Base-by-base conservation (phyloP, 164 flowering plant genomes). In the Vitis rupestris region DNA sequence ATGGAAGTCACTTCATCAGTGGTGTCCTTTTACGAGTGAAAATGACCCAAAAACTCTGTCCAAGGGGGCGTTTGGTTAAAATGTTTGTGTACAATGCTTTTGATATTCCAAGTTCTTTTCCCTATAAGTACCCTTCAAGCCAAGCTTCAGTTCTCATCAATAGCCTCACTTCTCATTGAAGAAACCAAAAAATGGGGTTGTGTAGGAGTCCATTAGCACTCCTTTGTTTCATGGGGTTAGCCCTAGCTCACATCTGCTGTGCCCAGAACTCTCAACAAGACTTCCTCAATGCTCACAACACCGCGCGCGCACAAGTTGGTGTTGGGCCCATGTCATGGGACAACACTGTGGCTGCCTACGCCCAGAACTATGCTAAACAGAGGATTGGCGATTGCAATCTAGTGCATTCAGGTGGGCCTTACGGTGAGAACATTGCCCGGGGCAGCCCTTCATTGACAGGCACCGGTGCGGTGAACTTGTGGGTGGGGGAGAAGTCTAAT, bases 231-330 rank as follows among this genome's bases (percentile, higher is more conserved):
- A 27, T 57, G 15, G 51, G 44, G 54, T 37, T 74, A 62, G 66
- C 71, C 37, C 49, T 63, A 23, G 10, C 65, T 14, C 58, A 62
- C 8, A 19, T 62, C 10, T 48, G 74, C 13, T 57, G 17, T 4
- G 82, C 80, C 27, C 85, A 82, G 59, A 77, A 80, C 82, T 54
- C 82, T 0, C 80, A 63, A 1, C 77, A 73, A 61, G 88, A 82
- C 65, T 82, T 50, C 71, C 68, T 84, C 12, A 54, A 66, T 13
- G 70, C 75, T 2, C 88, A 82, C 78, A 84, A 82, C 61, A 56
- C 61, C 0, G 82, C 82, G 48, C 81, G 86, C 9, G 60, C 72
- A 7, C 49, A 47, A 5, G 82, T 83, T 0, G 77, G 81, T 2
- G 82, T 81, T 8, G 72, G 71, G 2, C 65, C 72, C 14, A 66